Conservation (phyloP, 192 early-diverging fungal genomes). For the Allomyces macrogynus region DNA sequence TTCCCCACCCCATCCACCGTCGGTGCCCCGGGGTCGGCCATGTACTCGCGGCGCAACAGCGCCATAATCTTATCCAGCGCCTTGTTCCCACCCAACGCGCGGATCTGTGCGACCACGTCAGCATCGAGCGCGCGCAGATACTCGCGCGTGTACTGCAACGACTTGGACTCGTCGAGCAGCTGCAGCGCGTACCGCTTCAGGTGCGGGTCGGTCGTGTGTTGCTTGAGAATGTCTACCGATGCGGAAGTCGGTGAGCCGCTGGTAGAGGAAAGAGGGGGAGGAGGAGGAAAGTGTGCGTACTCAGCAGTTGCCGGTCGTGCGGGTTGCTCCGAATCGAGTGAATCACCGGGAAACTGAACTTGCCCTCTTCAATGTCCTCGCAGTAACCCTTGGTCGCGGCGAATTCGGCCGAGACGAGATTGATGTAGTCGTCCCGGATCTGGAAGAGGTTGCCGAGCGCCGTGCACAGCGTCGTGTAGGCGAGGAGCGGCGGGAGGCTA, state of each 20-base stretch:
- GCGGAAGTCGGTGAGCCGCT: neutral
- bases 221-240: constrained; percentile 62
- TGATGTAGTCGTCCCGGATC: constrained; percentile 93
- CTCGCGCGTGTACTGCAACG: constrained; percentile 59
- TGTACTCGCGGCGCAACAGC: constrained; percentile 24
- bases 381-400: constrained; percentile 90
- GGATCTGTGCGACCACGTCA: constrained; percentile 39
- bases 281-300: constrained; percentile 14
- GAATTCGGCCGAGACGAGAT: constrained; percentile 71
- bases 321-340: constrained; percentile 54
- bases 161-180: constrained; percentile 50
- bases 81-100: constrained; percentile 54
- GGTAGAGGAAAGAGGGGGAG: neutral
- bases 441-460: constrained; percentile 88
- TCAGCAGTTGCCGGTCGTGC: constrained; percentile 45
- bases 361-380: constrained; percentile 97
- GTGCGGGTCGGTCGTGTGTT: constrained; percentile 56
- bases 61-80: constrained; percentile 42
- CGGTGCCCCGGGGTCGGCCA: constrained; percentile 17
- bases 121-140: constrained; percentile 43
- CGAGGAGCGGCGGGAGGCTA: constrained; percentile 5
- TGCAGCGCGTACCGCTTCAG: constrained; percentile 74
- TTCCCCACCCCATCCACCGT: too few relatives aligned
- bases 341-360: constrained; percentile 90
- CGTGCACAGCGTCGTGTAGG: constrained; percentile 64